Percentiles rank a stretch among this genome's conserved stretches.
Conservation (phyloP, 2,329 filamentous ascomycete species). For the Trichoderma semiorbis region DNA sequence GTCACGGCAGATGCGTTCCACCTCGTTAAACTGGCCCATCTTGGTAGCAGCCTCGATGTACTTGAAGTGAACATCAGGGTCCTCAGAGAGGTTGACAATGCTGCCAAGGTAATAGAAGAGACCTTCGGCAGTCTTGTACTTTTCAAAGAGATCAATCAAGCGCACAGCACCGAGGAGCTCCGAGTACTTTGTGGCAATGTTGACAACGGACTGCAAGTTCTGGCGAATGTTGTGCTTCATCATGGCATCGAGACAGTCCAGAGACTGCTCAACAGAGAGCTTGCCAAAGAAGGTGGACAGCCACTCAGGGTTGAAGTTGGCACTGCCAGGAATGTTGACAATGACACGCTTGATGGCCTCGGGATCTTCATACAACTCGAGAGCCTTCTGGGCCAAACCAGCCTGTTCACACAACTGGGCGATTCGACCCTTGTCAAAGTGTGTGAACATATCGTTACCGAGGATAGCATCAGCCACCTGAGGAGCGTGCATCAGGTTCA, state of each 20-base stretch:
- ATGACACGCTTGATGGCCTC: constrained; percentile 86
- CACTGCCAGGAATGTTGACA: constrained; percentile 74
- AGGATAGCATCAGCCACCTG: constrained; percentile 98
- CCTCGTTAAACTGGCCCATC: constrained; percentile 91
- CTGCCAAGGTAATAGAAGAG: constrained; percentile 98
- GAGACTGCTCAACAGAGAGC: constrained; percentile 88
- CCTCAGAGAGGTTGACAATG: constrained; percentile 95
- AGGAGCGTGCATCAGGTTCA: constrained; percentile 95
- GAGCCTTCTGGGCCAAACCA: constrained; percentile 76
- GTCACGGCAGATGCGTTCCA: constrained; percentile 95
- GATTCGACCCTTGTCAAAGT: constrained; percentile 90
- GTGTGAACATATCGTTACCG: constrained; percentile 96
- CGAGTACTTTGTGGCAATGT: constrained; percentile 96
- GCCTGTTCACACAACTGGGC: constrained; percentile 91
- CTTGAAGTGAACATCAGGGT: constrained; percentile 96
- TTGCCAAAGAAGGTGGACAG: constrained; percentile 89
- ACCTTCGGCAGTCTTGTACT: constrained; percentile 94
- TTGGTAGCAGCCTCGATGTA: constrained; percentile 96
- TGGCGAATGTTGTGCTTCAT: constrained; percentile 94
- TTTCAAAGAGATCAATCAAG: constrained; percentile 92
- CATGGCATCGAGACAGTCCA: constrained; percentile 95
- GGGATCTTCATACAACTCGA: constrained; percentile 94
- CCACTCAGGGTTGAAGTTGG: constrained; percentile 89
- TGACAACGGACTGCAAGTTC: constrained; percentile 90
- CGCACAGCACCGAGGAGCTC: constrained; percentile 85